These are phyloP conservation scores for Durotheca rogersii DNA, from an alignment of 495 filamentous ascomycete species.

Conservation along the genomic window DNA sequence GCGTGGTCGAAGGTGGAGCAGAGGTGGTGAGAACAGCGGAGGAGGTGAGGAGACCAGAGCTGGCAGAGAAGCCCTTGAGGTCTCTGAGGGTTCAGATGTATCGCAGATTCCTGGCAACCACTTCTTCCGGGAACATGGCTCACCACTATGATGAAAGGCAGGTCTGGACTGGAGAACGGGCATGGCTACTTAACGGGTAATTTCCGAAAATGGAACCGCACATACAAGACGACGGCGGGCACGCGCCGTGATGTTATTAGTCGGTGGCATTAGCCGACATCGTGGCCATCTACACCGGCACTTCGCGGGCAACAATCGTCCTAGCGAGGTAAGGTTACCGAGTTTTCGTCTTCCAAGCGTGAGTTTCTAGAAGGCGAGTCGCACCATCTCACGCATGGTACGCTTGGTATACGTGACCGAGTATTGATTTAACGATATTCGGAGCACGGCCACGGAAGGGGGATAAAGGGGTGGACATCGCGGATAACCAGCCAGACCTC, in stretches of 20 bases:
- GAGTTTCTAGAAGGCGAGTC: neutral
- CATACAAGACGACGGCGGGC: slow-evolving; percentile 12
- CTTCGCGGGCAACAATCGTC: slow-evolving; percentile 12
- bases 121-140: slow-evolving; percentile 16
- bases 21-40: neutral
- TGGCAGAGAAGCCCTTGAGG: slow-evolving; percentile 5
- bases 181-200: slow-evolving; percentile 19
- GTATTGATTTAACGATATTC: neutral
- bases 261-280: slow-evolving; percentile 32
- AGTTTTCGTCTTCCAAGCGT: neutral
- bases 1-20: neutral
- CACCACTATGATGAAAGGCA: slow-evolving; percentile 15
- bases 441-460: too few species aligned
- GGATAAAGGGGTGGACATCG: too few species aligned
- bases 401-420: neutral
- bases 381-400: neutral
- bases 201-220: slow-evolving; percentile 17
- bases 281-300: slow-evolving; percentile 25
- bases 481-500: too few species aligned
- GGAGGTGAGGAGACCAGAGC: neutral
- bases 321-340: neutral
- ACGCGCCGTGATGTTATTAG: slow-evolving; percentile 21
- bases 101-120: slow-evolving; percentile 5
- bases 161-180: slow-evolving; percentile 5
- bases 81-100: slow-evolving; percentile 4